phyloP scores from a whole-genome alignment of 1,139 yeast species.

The Kodamaea fungicola region DNA sequence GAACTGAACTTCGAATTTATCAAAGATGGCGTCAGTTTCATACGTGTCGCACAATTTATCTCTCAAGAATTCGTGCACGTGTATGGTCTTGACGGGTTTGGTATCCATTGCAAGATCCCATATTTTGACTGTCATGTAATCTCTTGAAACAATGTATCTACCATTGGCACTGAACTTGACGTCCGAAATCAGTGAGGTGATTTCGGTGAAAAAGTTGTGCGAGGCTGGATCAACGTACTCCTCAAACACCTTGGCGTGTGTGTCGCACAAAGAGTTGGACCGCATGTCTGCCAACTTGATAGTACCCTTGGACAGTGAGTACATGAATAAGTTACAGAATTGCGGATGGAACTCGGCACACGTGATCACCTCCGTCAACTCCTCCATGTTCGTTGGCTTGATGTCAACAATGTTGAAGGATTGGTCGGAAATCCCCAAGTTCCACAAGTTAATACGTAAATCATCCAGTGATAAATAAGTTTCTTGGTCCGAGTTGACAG shows the following conservation, averaged over 20 bases:
- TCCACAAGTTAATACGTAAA: slow-evolving; percentile 94
- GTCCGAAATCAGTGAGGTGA: slow-evolving; percentile 91
- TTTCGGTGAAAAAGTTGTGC: slow-evolving; percentile 96
- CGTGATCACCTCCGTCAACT: slow-evolving; percentile 97
- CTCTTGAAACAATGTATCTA: slow-evolving; percentile 90
- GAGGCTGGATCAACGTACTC: slow-evolving; percentile 90
- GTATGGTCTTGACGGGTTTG: slow-evolving; percentile 89
- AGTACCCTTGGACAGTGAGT: slow-evolving; percentile 95
- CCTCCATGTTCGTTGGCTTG: slow-evolving; percentile 98
- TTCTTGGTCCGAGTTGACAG: slow-evolving; percentile 93
- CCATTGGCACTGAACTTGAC: slow-evolving; percentile 93
- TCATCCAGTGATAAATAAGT: slow-evolving; percentile 94
- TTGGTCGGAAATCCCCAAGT: slow-evolving; percentile 90
- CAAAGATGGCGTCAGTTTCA: slow-evolving; percentile 97
- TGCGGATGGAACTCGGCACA: slow-evolving; percentile 95
- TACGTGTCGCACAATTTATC: slow-evolving; percentile 95
- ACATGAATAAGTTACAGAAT: slow-evolving; percentile 92
- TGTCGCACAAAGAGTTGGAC: slow-evolving; percentile 89
- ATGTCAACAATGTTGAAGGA: slow-evolving; percentile 96
- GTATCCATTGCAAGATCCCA: slow-evolving; percentile 99
- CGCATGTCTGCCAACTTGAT: slow-evolving; percentile 97
- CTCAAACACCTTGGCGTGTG: slow-evolving; percentile 84
- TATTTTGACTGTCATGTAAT: slow-evolving; percentile 93
- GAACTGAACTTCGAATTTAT: slow-evolving; percentile 94
- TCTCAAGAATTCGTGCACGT: slow-evolving; percentile 92